phyloP scores from a whole-genome alignment of 768 basidiomycete genomes.

The Boletales sp. region DNA sequence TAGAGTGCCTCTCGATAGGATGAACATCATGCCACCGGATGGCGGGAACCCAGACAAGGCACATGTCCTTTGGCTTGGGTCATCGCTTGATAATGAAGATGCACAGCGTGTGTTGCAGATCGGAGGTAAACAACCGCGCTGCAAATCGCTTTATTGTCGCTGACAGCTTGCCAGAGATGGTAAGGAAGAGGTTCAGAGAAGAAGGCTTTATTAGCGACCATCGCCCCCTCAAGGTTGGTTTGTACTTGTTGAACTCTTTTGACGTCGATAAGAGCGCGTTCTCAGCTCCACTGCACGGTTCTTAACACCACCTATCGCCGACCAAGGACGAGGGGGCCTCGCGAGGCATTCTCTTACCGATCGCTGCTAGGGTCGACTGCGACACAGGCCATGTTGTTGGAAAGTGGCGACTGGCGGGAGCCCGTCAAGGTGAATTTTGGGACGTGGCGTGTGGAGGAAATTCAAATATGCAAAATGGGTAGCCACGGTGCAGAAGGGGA shows the following conservation, averaged over 20 bases:
- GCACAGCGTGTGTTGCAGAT: conserved; percentile 30
- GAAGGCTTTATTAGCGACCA: conserved; percentile 44
- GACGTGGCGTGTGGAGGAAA: conserved; percentile 46
- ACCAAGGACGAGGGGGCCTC: conserved; percentile 24
- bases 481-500: conserved; percentile 60
- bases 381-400: conserved; percentile 3
- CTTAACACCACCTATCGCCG: conserved; percentile 47
- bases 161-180: conserved; percentile 34
- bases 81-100: conserved; percentile 33
- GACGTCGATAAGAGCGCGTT: not conserved
- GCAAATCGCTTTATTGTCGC: not conserved
- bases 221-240: conserved; percentile 49
- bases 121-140: conserved; percentile 29
- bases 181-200: conserved; percentile 37
- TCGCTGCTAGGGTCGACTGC: conserved; percentile 32
- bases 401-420: conserved; percentile 8
- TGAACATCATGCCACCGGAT: conserved; percentile 50
- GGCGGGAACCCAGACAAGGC: conserved; percentile 37
- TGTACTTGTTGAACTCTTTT: not conserved
- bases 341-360: conserved; percentile 42
- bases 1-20: conserved; percentile 40
- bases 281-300: conserved; percentile 48
- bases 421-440: conserved; percentile 47
- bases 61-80: conserved; percentile 57
- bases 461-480: conserved; percentile 72